Percentiles rank a stretch among this genome's conserved stretches.
phyloP scores from a whole-genome alignment of 768 basidiomycete genomes.

The Serendipita sp. region DNA sequence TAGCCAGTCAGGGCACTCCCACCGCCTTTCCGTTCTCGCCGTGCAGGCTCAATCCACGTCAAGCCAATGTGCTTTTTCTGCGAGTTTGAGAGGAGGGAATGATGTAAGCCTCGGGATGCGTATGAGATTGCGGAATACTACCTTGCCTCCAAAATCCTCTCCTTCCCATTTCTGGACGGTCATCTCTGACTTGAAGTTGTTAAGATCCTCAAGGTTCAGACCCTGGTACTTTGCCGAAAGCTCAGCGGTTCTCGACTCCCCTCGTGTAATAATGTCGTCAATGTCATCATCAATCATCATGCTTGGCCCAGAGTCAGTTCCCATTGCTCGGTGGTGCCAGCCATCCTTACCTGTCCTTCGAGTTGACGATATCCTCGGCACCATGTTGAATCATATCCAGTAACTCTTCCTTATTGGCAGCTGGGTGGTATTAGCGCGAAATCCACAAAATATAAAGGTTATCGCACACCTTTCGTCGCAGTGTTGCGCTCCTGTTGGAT shows the following conservation, averaged over 20 bases:
- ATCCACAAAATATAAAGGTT: background rate
- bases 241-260: constrained; percentile 79
- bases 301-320: constrained; percentile 23
- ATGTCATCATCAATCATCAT: constrained; percentile 77
- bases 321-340: background rate
- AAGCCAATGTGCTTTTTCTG: constrained; percentile 56
- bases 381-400: constrained; percentile 98
- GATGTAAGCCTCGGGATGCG: background rate
- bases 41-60: constrained; percentile 70
- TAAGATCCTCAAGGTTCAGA: constrained; percentile 85
- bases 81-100: too few species aligned
- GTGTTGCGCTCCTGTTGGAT: constrained; percentile 90
- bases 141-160: constrained; percentile 73
- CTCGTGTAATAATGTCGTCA: constrained; percentile 79
- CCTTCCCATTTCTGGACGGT: constrained; percentile 86
- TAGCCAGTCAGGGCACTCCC: constrained; percentile 94
- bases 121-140: constrained; percentile 20
- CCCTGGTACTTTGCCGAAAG: constrained; percentile 86
- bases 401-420: constrained; percentile 88
- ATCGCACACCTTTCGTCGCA: constrained; percentile 50
- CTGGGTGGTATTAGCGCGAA: constrained; percentile 23
- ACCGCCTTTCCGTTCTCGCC: constrained; percentile 71
- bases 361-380: constrained; percentile 90
- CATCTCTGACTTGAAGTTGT: constrained; percentile 91
- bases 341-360: constrained; percentile 47